These are phyloP conservation scores for Orbilia brochopaga DNA, from an alignment of 2,329 filamentous ascomycete genomes.

Conservation along the genomic window DNA sequence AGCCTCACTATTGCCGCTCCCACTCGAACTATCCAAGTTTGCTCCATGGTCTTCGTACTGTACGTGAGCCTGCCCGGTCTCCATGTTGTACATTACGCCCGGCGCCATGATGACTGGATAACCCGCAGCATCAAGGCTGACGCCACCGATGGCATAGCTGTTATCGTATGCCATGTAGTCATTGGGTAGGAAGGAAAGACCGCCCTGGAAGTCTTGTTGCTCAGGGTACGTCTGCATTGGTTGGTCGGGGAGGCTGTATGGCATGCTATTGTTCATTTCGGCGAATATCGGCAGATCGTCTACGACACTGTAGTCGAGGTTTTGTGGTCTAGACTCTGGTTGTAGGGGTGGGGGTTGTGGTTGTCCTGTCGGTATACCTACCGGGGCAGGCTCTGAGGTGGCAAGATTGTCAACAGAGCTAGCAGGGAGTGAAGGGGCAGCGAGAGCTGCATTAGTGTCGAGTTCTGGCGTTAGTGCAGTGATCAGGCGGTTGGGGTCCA, in stretches of 20 bases:
- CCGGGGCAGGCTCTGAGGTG: constrained; percentile 7
- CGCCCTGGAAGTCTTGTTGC: constrained; percentile 38
- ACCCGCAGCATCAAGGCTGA: constrained; percentile 42
- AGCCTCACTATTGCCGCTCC: constrained; percentile 9
- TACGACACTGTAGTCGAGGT: constrained; percentile 38
- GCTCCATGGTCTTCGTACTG: constrained; percentile 42
- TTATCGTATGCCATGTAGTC: constrained; percentile 44
- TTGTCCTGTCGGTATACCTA: constrained; percentile 1
- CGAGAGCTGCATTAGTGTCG: not conserved
- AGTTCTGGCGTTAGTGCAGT: constrained; percentile 22
- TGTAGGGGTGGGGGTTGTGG: not conserved
- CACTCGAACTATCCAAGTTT: constrained; percentile 27
- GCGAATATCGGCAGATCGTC: constrained; percentile 47
- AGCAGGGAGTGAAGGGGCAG: not conserved
- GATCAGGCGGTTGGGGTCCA: constrained; percentile 23
- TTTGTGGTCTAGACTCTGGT: constrained; percentile 36
- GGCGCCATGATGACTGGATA: constrained; percentile 45
- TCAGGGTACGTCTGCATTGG: constrained; percentile 17
- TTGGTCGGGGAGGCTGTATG: constrained; percentile 40
- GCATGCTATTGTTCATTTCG: constrained; percentile 29
- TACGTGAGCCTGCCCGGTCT: constrained; percentile 33
- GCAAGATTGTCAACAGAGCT: not conserved
- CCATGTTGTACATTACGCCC: constrained; percentile 50
- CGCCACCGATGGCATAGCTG: constrained; percentile 41
- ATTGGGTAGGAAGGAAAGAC: constrained; percentile 26